phyloP scores from a whole-genome alignment of 768 basidiomycete species.

The Holtermanniella nyarrowii region DNA sequence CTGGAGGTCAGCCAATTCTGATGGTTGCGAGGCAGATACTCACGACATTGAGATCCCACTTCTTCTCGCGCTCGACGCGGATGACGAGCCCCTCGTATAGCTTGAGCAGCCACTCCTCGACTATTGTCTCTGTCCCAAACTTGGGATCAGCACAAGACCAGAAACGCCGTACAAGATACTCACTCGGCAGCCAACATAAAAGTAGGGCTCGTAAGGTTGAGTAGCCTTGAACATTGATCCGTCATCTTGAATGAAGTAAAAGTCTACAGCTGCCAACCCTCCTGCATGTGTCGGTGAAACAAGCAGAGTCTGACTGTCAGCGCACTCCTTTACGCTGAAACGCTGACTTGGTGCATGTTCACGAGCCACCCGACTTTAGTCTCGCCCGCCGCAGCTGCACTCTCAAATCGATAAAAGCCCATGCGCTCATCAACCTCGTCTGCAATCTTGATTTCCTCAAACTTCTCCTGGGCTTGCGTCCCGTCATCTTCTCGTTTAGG shows the following conservation, averaged over 20 bases:
- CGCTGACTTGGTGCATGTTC: slow-evolving; percentile 91
- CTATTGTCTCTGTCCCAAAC: slow-evolving; percentile 73
- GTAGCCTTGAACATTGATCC: slow-evolving; percentile 95
- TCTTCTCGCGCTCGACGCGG: slow-evolving; percentile 67
- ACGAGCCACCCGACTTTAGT: slow-evolving; percentile 84
- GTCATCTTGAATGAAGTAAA: slow-evolving; percentile 94
- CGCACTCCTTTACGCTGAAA: not conserved
- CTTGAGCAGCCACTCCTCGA: slow-evolving; percentile 93
- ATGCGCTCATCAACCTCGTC: slow-evolving; percentile 92
- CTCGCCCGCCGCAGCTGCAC: slow-evolving; percentile 49
- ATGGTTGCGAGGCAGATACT: slow-evolving; percentile 6
- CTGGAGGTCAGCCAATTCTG: slow-evolving; percentile 12
- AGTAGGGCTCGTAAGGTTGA: slow-evolving; percentile 86
- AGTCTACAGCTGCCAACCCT: slow-evolving; percentile 85
- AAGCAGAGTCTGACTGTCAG: slow-evolving; percentile 57
- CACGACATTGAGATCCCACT: slow-evolving; percentile 79
- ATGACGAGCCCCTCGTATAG: slow-evolving; percentile 78
- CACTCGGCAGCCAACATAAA: slow-evolving; percentile 85
- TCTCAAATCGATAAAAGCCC: slow-evolving; percentile 71
- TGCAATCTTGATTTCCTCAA: slow-evolving; percentile 61
- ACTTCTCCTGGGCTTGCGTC: slow-evolving; percentile 70
- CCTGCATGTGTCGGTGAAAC: slow-evolving; percentile 75
- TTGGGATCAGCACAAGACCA: no score
- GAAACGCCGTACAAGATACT: slow-evolving; percentile 23
- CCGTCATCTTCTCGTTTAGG: slow-evolving; percentile 80